Conservation (phyloP, 2,329 filamentous ascomycete species). For the Alternaria viburni region DNA sequence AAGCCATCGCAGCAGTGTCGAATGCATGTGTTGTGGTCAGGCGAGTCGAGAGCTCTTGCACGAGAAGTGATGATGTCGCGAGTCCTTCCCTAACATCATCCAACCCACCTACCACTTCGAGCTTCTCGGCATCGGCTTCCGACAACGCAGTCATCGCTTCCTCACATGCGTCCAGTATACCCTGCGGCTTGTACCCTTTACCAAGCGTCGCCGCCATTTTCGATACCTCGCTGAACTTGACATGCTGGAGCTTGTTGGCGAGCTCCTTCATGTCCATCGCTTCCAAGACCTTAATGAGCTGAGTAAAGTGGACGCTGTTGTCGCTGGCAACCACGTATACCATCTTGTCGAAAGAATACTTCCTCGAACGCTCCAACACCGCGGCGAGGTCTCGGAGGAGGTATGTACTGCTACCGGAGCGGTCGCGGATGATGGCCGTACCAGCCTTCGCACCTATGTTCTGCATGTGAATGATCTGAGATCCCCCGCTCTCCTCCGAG, state of each 20-base stretch:
- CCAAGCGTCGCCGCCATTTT: conserved; percentile 47
- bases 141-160: conserved; percentile 20
- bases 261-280: conserved; percentile 73
- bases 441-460: conserved; percentile 74
- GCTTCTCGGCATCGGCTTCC: conserved; percentile 28
- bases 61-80: conserved; percentile 31
- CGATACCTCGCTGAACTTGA: conserved; percentile 76
- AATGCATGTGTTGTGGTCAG: conserved; percentile 31
- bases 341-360: conserved; percentile 75
- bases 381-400: conserved; percentile 80
- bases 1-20: conserved; percentile 29
- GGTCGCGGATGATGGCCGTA: conserved; percentile 73
- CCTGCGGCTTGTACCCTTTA: conserved; percentile 71
- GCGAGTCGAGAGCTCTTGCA: conserved; percentile 37
- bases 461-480: conserved; percentile 74
- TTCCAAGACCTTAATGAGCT: conserved; percentile 78
- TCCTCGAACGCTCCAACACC: conserved; percentile 68
- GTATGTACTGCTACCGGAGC: conserved; percentile 77
- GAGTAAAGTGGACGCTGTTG: conserved; percentile 75
- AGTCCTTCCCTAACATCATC: conserved; percentile 19
- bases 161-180: conserved; percentile 64
- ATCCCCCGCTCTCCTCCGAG: conserved; percentile 73
- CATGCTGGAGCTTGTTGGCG: conserved; percentile 71
- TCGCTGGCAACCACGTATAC: conserved; percentile 77
- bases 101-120: conserved; percentile 20